Evolutionary conservation across 2,329 filamentous ascomycete genomes (phyloP).

Genomic region (Aureobasidium pullulans): DNA sequence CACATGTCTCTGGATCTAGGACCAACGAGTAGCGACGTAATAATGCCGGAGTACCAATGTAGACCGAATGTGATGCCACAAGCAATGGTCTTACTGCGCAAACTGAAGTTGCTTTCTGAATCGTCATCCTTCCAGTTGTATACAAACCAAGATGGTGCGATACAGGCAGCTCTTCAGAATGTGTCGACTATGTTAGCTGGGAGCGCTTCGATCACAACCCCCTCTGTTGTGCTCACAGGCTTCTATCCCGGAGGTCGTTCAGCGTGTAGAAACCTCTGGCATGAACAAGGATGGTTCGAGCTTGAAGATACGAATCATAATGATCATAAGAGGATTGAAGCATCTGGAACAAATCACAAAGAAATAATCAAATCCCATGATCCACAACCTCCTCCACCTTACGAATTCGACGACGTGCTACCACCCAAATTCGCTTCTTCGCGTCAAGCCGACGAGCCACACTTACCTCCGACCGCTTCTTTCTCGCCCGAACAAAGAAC

Average conservation of each 20-base stretch:
- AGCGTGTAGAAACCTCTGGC: background rate
- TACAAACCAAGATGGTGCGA: background rate
- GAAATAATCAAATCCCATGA: background rate
- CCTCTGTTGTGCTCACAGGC: background rate
- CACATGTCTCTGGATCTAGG: background rate
- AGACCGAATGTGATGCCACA: background rate
- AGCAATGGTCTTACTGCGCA: background rate
- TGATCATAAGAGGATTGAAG: background rate
- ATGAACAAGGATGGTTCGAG: background rate
- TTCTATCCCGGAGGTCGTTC: slow-evolving; percentile 3
- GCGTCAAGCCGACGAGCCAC: too few species aligned
- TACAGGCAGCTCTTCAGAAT: background rate
- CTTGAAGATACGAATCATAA: background rate
- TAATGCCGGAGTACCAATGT: background rate
- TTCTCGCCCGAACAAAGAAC: too few species aligned
- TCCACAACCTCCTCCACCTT: background rate
- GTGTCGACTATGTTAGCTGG: background rate
- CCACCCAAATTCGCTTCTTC: too few species aligned
- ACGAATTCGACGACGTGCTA: background rate
- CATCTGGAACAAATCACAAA: background rate
- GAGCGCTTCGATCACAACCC: background rate
- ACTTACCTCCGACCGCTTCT: too few species aligned
- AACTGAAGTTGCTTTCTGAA: background rate
- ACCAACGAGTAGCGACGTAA: background rate
- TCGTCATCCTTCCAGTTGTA: background rate